Evolutionary conservation across 129 eudicot species (phyloP), one percentile per base, ranked within the genome.

Genomic region (Flaveria ramosissima): DNA sequence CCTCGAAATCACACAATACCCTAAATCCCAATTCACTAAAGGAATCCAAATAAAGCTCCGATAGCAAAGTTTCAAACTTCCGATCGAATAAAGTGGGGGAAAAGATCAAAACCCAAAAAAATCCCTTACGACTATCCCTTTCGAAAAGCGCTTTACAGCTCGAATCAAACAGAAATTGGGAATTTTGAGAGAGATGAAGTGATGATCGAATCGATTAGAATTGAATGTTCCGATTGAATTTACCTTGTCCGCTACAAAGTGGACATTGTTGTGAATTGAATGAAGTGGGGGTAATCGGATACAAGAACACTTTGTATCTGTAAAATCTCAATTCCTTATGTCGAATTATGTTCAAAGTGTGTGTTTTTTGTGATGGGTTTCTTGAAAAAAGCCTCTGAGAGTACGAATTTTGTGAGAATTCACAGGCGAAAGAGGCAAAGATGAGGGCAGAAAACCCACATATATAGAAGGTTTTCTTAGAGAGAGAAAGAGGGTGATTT

Each of bases 231-330:
- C 66, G 41, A 70, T 68, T 30, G 16, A 50, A 79, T 39, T 72
- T 84, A 81, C 88, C 84, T 79, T 73, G 72, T 76, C 78, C 73
- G 67, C 84, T 78, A 43, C 47, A 75, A 84, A 80, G 82, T 80
- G 76, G 76, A 77, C 84, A 73, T 74, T 74, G 71, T 71, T 62
- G 75, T 75, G 16, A 50, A 68, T 68, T 68, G 77, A 50, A 71
- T 36, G 55, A 21, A 76, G 65, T 61, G 53, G 42, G 27, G 41
- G 7, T 36, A 36, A 36, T 36, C 41, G 41, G 41, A 36, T 4
- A 36, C 41, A 36, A 36, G 41, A 78, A 71, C 63, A 70, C 50
- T 68, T 47, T 70, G 21, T 77, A 57, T 77, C 75, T 77, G 76
- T 76, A 76, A 14, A 76, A 76, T 76, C 64, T 67, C 53, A 67